These are phyloP conservation scores for Cystofilobasidium capitatum DNA, from an alignment of 768 basidiomycete genomes.

Conservation along the genomic window DNA sequence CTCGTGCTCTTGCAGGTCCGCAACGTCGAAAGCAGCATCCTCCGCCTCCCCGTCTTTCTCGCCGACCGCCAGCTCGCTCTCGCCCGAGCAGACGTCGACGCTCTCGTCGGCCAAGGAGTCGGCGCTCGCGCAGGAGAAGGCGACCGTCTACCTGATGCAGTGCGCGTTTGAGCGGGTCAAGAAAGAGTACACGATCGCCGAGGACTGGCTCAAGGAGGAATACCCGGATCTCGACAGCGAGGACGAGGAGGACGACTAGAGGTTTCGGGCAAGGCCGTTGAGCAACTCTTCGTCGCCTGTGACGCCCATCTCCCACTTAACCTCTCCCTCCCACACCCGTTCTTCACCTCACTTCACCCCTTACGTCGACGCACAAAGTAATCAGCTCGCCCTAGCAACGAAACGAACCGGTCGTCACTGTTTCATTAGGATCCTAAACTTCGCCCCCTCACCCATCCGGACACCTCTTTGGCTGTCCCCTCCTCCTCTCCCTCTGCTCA, in stretches of 20 bases:
- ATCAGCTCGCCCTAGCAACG: no score
- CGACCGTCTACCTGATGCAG: conserved; percentile 13
- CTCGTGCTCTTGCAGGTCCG: background rate
- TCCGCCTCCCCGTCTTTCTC: conserved; percentile 18
- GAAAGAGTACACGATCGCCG: conserved; percentile 22
- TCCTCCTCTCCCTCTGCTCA: background rate
- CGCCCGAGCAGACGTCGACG: conserved; percentile 2
- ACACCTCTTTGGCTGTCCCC: no score
- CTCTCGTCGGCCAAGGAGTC: conserved; percentile 13
- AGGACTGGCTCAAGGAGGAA: conserved; percentile 25
- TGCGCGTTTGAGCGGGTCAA: conserved; percentile 20
- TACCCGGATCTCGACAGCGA: conserved; percentile 13
- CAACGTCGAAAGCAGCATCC: background rate
- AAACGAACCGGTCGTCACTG: no score
- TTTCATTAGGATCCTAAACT: background rate
- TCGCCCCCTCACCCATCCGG: background rate
- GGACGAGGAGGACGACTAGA: conserved; percentile 24
- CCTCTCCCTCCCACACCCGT: background rate
- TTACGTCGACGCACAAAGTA: background rate
- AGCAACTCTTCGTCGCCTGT: background rate
- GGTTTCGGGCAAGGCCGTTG: background rate
- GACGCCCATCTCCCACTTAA: background rate
- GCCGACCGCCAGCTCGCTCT: conserved; percentile 7
- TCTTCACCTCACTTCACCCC: background rate
- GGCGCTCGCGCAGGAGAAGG: background rate